phyloP scores from a whole-genome alignment of 345 rosid species.

The Gossypium bickii region DNA sequence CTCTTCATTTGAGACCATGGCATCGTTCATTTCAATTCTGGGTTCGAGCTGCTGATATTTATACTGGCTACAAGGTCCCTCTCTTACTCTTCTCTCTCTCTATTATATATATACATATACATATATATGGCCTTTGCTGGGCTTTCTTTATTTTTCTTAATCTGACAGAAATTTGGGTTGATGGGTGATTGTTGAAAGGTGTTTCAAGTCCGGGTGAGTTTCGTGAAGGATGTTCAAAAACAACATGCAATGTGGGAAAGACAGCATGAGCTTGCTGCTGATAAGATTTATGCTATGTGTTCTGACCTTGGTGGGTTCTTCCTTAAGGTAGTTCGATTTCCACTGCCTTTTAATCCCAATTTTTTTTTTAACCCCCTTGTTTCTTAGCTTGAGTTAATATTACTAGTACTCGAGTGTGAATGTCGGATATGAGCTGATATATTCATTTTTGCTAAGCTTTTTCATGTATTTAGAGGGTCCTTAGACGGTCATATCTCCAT shows the following conservation, averaged over 20 bases:
- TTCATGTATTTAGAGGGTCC: neutral
- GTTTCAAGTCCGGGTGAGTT: slow-evolving; percentile 70
- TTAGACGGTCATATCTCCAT: neutral
- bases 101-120: neutral
- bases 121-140: neutral
- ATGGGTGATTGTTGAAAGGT: slow-evolving; percentile 36
- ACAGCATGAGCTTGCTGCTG: slow-evolving; percentile 91
- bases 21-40: slow-evolving; percentile 94
- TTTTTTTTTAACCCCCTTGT: neutral
- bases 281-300: slow-evolving; percentile 77
- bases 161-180: slow-evolving; percentile 12
- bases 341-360: slow-evolving; percentile 2
- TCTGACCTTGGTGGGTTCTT: slow-evolving; percentile 93
- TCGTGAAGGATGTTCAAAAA: slow-evolving; percentile 69
- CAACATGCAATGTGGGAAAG: slow-evolving; percentile 88
- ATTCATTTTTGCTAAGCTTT: neutral
- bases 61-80: slow-evolving; percentile 84
- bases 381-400: neutral
- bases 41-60: slow-evolving; percentile 76
- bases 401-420: neutral
- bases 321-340: slow-evolving; percentile 54
- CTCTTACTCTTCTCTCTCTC: neutral
- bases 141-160: neutral
- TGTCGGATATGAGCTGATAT: neutral
- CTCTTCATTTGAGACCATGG: slow-evolving; percentile 62